Evolutionary conservation across 1,284 basidiomycete species (phyloP).

Genomic region (Blastosporella zonata): DNA sequence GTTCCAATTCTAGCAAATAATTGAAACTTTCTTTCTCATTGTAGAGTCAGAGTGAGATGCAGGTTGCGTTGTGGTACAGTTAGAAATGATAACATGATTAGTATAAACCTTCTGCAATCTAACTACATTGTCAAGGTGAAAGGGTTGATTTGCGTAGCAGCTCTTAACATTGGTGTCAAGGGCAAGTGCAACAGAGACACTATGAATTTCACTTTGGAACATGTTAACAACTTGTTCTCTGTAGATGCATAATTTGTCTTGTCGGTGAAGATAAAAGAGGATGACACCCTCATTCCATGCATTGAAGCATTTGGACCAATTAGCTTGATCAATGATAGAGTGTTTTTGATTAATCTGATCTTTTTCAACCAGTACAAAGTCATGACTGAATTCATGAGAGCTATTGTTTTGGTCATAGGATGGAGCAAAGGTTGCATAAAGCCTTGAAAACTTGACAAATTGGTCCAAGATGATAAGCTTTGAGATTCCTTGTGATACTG

Average conservation of each 20-base stretch:
- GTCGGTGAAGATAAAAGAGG: not conserved
- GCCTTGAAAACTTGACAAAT: not conserved
- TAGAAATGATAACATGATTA: not conserved
- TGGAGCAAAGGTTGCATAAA: not conserved
- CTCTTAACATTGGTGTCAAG: constrained; percentile 20
- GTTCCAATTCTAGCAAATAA: constrained; percentile 22
- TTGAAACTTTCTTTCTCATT: constrained; percentile 1
- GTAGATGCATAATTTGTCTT: not conserved
- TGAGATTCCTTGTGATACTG: too few species aligned
- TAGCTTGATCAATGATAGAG: not conserved
- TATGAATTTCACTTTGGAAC: not conserved
- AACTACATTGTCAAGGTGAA: constrained; percentile 16
- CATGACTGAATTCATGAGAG: not conserved
- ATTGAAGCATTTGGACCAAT: not conserved
- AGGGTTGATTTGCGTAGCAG: constrained; percentile 20
- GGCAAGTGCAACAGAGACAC: constrained; percentile 8
- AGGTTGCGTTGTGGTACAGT: not conserved
- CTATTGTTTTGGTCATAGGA: not conserved
- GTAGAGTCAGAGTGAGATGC: not conserved
- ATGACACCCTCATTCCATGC: not conserved
- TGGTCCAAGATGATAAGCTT: not conserved
- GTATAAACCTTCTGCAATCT: too few species aligned
- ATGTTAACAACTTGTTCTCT: not conserved
- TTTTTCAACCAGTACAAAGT: not conserved
- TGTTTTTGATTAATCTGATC: not conserved